A percentile compares a stretch with the other conserved stretches of the same genome.
Evolutionary conservation across 768 basidiomycete genomes (phyloP).

Genomic region (Pleurotus platypus): DNA sequence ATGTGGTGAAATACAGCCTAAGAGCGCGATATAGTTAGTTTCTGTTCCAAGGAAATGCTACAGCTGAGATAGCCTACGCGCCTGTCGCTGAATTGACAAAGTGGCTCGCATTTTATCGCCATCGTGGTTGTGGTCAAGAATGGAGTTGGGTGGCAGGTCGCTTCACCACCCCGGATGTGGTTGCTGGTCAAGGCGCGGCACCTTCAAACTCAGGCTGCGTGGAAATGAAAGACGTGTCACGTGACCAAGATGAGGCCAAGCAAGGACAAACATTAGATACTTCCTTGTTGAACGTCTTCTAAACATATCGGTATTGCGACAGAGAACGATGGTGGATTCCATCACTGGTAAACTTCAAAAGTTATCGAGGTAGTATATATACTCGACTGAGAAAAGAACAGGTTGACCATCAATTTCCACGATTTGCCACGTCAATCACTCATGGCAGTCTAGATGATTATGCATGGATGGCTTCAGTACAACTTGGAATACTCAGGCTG

Average conservation of each 20-base stretch:
- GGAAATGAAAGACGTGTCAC: constrained; percentile 1
- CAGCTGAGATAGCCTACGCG: constrained; percentile 23
- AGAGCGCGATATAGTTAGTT: constrained; percentile 11
- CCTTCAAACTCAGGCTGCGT: constrained; percentile 7
- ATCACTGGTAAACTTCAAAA: too few relatives aligned
- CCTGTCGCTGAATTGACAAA: constrained; percentile 81
- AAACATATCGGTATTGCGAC: too few relatives aligned
- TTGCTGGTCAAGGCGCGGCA: constrained; percentile 20
- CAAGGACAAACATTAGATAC: background rate
- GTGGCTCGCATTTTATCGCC: constrained; percentile 64
- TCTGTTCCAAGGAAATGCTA: constrained; percentile 1
- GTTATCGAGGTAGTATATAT: too few relatives aligned
- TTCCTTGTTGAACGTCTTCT: background rate
- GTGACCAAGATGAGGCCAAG: background rate
- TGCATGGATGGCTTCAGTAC: too few relatives aligned
- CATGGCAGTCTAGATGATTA: too few relatives aligned
- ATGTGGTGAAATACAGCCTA: constrained; percentile 89
- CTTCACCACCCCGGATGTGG: constrained; percentile 15
- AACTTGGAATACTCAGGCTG: too few relatives aligned
- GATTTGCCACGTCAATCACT: too few relatives aligned
- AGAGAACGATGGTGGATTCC: too few relatives aligned
- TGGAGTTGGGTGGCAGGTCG: constrained; percentile 17
- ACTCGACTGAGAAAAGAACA: too few relatives aligned
- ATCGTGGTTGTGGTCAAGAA: constrained; percentile 21
- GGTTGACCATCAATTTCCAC: too few relatives aligned